Base-by-base conservation (phyloP, 176 grass and related monocot species). In the Avena sativa region DNA sequence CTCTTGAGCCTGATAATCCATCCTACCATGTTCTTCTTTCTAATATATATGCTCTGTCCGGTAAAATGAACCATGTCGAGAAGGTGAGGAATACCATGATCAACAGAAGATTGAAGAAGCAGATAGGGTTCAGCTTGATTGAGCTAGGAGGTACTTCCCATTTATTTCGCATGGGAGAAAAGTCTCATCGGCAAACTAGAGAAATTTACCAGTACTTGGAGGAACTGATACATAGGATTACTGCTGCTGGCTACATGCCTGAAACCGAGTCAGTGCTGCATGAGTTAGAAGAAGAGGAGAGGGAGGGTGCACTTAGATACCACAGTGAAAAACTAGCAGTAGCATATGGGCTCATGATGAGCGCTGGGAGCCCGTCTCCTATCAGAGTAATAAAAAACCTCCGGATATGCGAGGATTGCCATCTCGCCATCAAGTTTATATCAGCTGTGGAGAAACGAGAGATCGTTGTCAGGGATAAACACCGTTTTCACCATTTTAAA, bases 281-380 rank as follows among this genome's bases (percentile, higher is more conserved):
- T 85, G 91, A 95, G 21, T 85, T 95, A 84, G 91, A 95, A 71
- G 93, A 91, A 74, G 93, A 95, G 88, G 93, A 92, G 81, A 92
- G 86, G 78, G 91, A 92, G 50, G 81, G 88, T 72, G 83, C 88
- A 59, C 58, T 95, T 56, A 87, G 88, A 88, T 91, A 92, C 72
- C 93, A 91, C 40, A 69, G 86, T 36, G 93, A 95, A 88, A 95
- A 95, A 74, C 46, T 92, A 36, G 93, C 86, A 4, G 75, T 95
- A 78, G 83, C 86, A 21, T 92, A 88, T 90, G 93, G 93, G 59
- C 85, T 91, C 59, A 84, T 92, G 83, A 92, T 87, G 88, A 88
- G 46, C 8, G 30, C 30, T 40, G 73, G 79, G 44, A 58, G 74
- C 48, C 81, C 59, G 10, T 16, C 56, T 16, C 67, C 86, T 9